A percentile compares a stretch with the other conserved stretches of the same genome.
Conservation (phyloP, 768 basidiomycete species). For the Dendrothele bispora region DNA sequence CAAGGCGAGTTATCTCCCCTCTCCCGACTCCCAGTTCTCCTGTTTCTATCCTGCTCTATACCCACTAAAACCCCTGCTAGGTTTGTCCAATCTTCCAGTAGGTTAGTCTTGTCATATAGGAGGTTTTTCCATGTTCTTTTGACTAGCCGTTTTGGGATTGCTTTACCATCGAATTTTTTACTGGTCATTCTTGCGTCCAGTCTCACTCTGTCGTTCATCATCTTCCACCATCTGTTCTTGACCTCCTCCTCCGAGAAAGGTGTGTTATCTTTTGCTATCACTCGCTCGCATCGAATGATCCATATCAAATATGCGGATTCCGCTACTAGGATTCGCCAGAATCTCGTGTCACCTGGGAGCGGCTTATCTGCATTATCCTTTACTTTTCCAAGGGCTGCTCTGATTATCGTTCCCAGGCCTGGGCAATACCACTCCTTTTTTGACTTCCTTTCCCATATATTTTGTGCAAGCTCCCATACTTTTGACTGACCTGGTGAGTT, state of each 20-base stretch:
- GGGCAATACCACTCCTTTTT: slow-evolving; percentile 9
- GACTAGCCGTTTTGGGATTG: slow-evolving; percentile 8
- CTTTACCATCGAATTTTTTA: slow-evolving; percentile 9
- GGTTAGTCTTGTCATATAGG: slow-evolving; percentile 10
- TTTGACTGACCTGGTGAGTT: slow-evolving; percentile 14
- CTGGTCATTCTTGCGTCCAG: slow-evolving; percentile 14
- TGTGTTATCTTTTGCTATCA: slow-evolving; percentile 14
- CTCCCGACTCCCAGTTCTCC: no score
- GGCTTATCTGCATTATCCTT: slow-evolving; percentile 2
- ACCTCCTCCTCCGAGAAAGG: slow-evolving; percentile 3
- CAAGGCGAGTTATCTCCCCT: no score
- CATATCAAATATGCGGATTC: slow-evolving; percentile 30
- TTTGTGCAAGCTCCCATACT: slow-evolving; percentile 20
- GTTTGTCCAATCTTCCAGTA: slow-evolving; percentile 17
- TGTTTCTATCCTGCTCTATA: no score
- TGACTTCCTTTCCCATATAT: slow-evolving; percentile 18
- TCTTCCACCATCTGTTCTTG: slow-evolving; percentile 10
- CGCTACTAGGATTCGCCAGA: slow-evolving; percentile 23
- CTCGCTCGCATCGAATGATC: slow-evolving; percentile 25
- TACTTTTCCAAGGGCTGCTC: slow-evolving; percentile 8
- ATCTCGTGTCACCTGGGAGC: slow-evolving; percentile 9
- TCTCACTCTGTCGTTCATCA: slow-evolving; percentile 12
- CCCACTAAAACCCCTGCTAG: slow-evolving; percentile 30
- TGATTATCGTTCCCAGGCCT: slow-evolving; percentile 16
- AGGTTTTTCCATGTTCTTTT: slow-evolving; percentile 18